Conservation (phyloP, 2,329 filamentous ascomycete genomes). For the Didymella sp. region DNA sequence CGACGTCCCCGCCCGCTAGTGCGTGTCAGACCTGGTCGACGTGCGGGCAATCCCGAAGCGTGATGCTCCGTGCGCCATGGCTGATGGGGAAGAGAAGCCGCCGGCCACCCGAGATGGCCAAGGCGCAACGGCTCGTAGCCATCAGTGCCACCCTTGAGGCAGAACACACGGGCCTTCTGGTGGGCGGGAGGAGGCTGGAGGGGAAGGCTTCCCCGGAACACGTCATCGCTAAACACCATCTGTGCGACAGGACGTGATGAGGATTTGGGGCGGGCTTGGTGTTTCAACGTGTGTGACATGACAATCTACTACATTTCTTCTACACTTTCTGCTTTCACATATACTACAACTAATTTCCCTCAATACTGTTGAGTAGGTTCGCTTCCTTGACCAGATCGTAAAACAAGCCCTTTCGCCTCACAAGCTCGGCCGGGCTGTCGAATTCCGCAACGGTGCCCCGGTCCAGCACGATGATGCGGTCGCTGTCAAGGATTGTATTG, state of each 20-base stretch:
- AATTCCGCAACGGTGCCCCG: constrained; percentile 91
- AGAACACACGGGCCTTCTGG: not conserved
- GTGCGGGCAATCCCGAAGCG: constrained; percentile 17
- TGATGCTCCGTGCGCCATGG: constrained; percentile 5
- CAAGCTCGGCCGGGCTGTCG: constrained; percentile 80
- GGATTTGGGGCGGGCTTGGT: not conserved
- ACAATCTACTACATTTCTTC: constrained; percentile 7
- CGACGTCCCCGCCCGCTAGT: constrained; percentile 2
- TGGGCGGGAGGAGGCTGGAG: not conserved
- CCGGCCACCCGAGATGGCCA: constrained; percentile 4
- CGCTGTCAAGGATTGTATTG: constrained; percentile 90
- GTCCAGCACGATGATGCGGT: constrained; percentile 92
- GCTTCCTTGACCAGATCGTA: constrained; percentile 92
- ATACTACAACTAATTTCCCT: constrained; percentile 11
- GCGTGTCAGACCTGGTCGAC: constrained; percentile 4
- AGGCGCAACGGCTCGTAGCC: constrained; percentile 9
- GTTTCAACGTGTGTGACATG: not conserved
- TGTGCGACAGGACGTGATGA: not conserved
- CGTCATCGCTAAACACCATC: constrained; percentile 7
- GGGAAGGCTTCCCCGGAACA: not conserved
- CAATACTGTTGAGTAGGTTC: constrained; percentile 64
- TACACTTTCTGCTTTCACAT: not conserved
- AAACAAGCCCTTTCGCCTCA: constrained; percentile 79
- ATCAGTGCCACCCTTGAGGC: not conserved
- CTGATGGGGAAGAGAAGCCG: constrained; percentile 14